These are phyloP conservation scores for Arthroderma sp. DNA, from an alignment of 2,329 filamentous ascomycete species.

Conservation along the genomic window DNA sequence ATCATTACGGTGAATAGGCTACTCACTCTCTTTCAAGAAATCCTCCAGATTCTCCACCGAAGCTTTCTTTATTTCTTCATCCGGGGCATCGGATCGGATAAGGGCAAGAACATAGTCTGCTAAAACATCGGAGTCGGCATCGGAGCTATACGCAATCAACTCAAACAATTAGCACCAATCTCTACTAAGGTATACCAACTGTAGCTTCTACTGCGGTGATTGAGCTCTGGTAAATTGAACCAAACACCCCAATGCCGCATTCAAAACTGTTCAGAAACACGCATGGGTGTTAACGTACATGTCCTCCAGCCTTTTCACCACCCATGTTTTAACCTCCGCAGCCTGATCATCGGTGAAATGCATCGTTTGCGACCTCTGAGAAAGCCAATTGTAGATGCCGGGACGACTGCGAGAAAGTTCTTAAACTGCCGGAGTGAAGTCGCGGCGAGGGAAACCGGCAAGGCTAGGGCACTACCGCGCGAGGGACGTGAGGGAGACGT, in stretches of 20 bases:
- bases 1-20: background rate
- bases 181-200: background rate
- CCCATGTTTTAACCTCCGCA: conserved; percentile 42
- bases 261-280: too few relatives aligned
- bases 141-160: conserved; percentile 32
- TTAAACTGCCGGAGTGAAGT: too few relatives aligned
- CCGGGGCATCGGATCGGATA: conserved; percentile 41
- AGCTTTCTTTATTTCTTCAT: conserved; percentile 39
- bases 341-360: conserved; percentile 41
- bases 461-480: too few relatives aligned
- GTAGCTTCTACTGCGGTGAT: too few relatives aligned
- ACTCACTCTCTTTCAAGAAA: conserved; percentile 42
- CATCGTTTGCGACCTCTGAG: conserved; percentile 26
- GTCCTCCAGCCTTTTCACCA: conserved; percentile 45
- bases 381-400: too few relatives aligned
- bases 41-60: conserved; percentile 45
- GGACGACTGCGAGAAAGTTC: too few relatives aligned
- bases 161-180: background rate
- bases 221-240: too few relatives aligned
- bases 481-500: too few relatives aligned
- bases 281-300: conserved; percentile 32
- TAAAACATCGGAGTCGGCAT: conserved; percentile 48
- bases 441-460: too few relatives aligned
- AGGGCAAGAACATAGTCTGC: conserved; percentile 50
- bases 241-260: too few relatives aligned